Conservation (phyloP, 1,139 yeast genomes). For the Kurtzmaniella quercitrusa region DNA sequence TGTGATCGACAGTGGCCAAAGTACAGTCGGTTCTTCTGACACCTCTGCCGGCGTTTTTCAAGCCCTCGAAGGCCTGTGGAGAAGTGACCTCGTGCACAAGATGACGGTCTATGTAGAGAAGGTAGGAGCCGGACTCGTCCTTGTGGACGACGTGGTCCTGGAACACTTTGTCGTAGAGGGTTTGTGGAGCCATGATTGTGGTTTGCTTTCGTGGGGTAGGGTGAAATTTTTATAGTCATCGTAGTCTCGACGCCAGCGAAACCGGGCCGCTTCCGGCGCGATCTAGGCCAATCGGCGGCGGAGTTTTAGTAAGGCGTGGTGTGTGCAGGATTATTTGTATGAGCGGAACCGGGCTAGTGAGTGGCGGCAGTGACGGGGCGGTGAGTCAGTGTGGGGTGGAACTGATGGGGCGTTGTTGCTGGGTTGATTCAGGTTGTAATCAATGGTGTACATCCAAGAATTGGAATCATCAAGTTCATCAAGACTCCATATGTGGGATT, state of each 20-base stretch:
- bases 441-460: too few relatives aligned
- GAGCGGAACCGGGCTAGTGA: not conserved
- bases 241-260: not conserved
- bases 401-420: too few relatives aligned
- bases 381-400: not conserved
- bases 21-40: slow-evolving; percentile 95
- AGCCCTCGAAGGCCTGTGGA: slow-evolving; percentile 97
- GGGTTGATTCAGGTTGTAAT: too few relatives aligned
- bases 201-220: not conserved
- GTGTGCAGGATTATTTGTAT: not conserved
- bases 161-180: slow-evolving; percentile 94
- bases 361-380: not conserved
- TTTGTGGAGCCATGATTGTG: slow-evolving; percentile 41
- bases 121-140: slow-evolving; percentile 81
- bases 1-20: slow-evolving; percentile 95
- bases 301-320: not conserved
- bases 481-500: too few relatives aligned
- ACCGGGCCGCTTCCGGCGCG: slow-evolving; percentile 1
- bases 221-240: not conserved
- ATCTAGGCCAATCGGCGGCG: not conserved
- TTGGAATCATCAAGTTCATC: too few relatives aligned
- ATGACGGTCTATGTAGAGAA: slow-evolving; percentile 92
- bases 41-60: slow-evolving; percentile 75
- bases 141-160: slow-evolving; percentile 88
- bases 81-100: slow-evolving; percentile 97